These are phyloP conservation scores for Scleroderma bovista DNA, from an alignment of 768 basidiomycete genomes.

Conservation along the genomic window DNA sequence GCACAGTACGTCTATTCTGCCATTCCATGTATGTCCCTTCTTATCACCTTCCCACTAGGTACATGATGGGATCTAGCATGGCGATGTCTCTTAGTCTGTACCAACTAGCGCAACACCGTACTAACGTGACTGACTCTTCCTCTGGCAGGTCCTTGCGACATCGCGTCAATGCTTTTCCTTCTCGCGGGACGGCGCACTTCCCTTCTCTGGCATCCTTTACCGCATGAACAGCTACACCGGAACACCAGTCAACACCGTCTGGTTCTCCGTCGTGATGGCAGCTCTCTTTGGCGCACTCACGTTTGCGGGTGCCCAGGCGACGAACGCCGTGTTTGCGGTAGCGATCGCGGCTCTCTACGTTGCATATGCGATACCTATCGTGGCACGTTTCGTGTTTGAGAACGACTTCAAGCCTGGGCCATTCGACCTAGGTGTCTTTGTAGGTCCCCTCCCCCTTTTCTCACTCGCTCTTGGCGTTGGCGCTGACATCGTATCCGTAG, in stretches of 20 bases:
- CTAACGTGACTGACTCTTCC: background rate
- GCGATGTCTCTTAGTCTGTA: slow-evolving; percentile 13
- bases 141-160: slow-evolving; percentile 37
- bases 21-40: background rate
- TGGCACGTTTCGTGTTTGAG: slow-evolving; percentile 42
- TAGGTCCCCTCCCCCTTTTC: slow-evolving; percentile 18
- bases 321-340: slow-evolving; percentile 52
- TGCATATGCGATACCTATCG: slow-evolving; percentile 46
- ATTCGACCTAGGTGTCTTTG: slow-evolving; percentile 41
- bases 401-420: slow-evolving; percentile 44
- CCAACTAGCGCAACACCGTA: background rate
- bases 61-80: slow-evolving; percentile 48
- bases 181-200: slow-evolving; percentile 56
- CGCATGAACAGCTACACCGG: slow-evolving; percentile 46
- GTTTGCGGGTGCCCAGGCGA: slow-evolving; percentile 52
- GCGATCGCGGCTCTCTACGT: slow-evolving; percentile 44
- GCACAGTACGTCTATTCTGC: slow-evolving; percentile 32
- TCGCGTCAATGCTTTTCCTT: slow-evolving; percentile 57
- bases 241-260: slow-evolving; percentile 57
- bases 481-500: slow-evolving; percentile 23
- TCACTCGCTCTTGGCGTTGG: slow-evolving; percentile 5
- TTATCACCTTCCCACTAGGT: slow-evolving; percentile 18
- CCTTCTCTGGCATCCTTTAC: slow-evolving; percentile 51
- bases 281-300: slow-evolving; percentile 46
- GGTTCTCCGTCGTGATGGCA: slow-evolving; percentile 38